Evolutionary conservation across 2,329 filamentous ascomycete species (phyloP), one percentile per base, ranked within the genome.

Genomic region (Ophiocordyceps camponoti-leonardi): DNA sequence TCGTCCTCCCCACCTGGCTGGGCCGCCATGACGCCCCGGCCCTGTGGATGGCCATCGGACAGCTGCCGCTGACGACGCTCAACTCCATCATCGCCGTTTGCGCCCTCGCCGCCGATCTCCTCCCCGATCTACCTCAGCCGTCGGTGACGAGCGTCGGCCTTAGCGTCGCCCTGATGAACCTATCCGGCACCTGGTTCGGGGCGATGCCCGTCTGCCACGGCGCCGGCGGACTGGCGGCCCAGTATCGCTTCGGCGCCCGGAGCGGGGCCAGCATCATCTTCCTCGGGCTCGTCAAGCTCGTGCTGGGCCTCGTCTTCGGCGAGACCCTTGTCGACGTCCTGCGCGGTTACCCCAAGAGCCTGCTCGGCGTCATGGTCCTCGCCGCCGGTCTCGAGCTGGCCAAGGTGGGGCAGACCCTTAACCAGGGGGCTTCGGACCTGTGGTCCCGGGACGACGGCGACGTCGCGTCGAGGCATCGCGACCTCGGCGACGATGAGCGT

Each of bases 131-230:
- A 3, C 72, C 75, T 0, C 52, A 79, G 0, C 86, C 86, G 0
- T 77, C 77, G 0, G 81, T 86, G 6, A 90, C 86, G 0, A 71
- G 79, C 1, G 69, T 96, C 28, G 90, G 88, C 1, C 60, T 88
- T 48, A 94, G 86, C 46, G 85, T 96, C 4, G 80, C 81, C 0
- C 55, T 69, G 2, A 93, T 94, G 77, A 96, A 96, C 58, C 66
- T 95, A 4, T 60, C 83, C 1, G 83, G 83, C 16, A 88, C 85
- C 55, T 94, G 86, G 84, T 93, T 94, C 55, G 88, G 88, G 43
- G 83, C 83, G 6, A 96, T 95, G 92, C 92, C 90, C 3, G 79
- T 92, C 4, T 96, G 92, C 57, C 92, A 96, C 58, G 90, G 90
- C 6, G 86, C 86, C 1, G 90, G 90, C 2, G 90, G 90, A 0